phyloP scores from a whole-genome alignment of 768 basidiomycete genomes.

The Baorangia bicolor region DNA sequence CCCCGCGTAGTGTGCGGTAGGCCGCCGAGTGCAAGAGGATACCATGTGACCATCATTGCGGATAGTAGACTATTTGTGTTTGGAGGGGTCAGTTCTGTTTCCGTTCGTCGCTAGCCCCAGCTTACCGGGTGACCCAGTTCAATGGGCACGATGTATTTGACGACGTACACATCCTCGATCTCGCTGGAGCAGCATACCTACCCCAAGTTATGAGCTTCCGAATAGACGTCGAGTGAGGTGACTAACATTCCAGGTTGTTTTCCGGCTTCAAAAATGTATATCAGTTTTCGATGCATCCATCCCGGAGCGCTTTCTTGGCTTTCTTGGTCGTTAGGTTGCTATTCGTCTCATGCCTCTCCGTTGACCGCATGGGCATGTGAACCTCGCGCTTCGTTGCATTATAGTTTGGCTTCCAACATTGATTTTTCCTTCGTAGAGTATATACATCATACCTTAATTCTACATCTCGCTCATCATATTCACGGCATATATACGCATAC shows the following conservation, averaged over 20 bases:
- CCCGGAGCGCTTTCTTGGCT: background rate
- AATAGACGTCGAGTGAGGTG: constrained; percentile 43
- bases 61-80: constrained; percentile 85
- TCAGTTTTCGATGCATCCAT: background rate
- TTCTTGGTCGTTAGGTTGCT: background rate
- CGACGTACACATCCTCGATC: constrained; percentile 82
- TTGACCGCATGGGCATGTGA: constrained; percentile 10
- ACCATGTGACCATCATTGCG: constrained; percentile 78
- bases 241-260: background rate
- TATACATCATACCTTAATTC: constrained; percentile 38
- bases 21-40: constrained; percentile 73
- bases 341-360: constrained; percentile 9
- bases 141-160: constrained; percentile 83
- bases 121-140: constrained; percentile 38
- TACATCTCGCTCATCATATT: constrained; percentile 23
- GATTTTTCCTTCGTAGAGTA: constrained; percentile 41
- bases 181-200: constrained; percentile 84
- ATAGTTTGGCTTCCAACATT: constrained; percentile 19
- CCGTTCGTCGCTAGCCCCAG: background rate
- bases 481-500: constrained; percentile 29
- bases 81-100: constrained; percentile 53
- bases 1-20: constrained; percentile 64
- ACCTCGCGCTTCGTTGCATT: constrained; percentile 7
- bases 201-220: constrained; percentile 84
- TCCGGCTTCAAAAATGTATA: background rate